Conservation (phyloP, 2,329 filamentous ascomycete genomes). For the Chaetomium sp. region DNA sequence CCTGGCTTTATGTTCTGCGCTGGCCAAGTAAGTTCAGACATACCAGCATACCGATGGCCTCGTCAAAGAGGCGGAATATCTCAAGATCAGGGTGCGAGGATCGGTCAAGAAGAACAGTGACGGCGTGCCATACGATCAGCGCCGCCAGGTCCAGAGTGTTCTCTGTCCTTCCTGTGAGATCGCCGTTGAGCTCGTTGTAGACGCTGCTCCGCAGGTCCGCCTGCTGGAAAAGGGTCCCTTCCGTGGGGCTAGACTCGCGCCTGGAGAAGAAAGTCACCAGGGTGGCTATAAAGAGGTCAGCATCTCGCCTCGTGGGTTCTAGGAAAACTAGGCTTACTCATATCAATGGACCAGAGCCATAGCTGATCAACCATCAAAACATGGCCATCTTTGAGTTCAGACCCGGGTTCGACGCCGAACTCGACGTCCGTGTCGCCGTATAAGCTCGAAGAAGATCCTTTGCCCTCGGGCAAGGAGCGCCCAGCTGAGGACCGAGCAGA, state of each 20-base stretch:
- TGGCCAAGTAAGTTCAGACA: conserved; percentile 22
- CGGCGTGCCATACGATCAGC: conserved; percentile 62
- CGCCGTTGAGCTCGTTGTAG: conserved; percentile 67
- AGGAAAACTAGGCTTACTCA: conserved; percentile 44
- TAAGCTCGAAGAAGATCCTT: conserved; percentile 13
- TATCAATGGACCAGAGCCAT: conserved; percentile 63
- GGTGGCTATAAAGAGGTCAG: conserved; percentile 44
- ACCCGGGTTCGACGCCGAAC: conserved; percentile 35
- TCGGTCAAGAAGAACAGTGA: conserved; percentile 62
- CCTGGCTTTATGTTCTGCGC: not conserved
- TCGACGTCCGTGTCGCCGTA: conserved; percentile 39
- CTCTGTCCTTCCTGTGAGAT: conserved; percentile 63
- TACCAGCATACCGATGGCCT: conserved; percentile 65
- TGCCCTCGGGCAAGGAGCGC: conserved; percentile 20
- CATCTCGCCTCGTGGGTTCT: accelerated
- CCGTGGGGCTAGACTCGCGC: conserved; percentile 55
- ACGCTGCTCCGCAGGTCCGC: conserved; percentile 65
- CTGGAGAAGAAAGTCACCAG: conserved; percentile 58
- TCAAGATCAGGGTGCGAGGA: conserved; percentile 63
- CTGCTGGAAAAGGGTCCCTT: conserved; percentile 60
- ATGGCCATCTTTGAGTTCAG: conserved; percentile 50
- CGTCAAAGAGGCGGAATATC: conserved; percentile 66
- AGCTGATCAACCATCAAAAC: conserved; percentile 69
- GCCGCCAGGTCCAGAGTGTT: conserved; percentile 64
- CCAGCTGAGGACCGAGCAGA: not conserved